Base-by-base conservation (phyloP, 768 basidiomycete genomes). In the Tulasnella sp. region DNA sequence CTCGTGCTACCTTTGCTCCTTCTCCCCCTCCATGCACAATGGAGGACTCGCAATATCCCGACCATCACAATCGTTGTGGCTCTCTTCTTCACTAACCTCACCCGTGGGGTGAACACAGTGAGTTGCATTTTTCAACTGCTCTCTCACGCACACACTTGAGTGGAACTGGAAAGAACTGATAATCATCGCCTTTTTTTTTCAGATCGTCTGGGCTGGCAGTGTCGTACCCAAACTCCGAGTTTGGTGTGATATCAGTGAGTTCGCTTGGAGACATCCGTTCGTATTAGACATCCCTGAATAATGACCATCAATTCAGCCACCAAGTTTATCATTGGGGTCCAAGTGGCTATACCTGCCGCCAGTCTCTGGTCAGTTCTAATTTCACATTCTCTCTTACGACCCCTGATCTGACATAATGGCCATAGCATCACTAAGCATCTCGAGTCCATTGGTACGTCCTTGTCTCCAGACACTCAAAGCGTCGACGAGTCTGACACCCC, bases 241-340 rank as follows among this genome's bases (percentile, higher is more conserved):
- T 1, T 85, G 80, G 80, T 85, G 83, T 62, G 84, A 85, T 57
- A 83, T 85, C 15, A 70, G 84, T 85, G 44, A 45, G 75, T 62
- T 21, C 24, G 12, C 24, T 11, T 43, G 21, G 53, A 38, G 5
- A 5, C 34, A 38, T 38, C 34, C 15, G 34, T 38, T 38, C 34
- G 34, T 15, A 15, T 15, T 15, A 5, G 34, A 7, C 34, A 15
- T 15, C 15, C 34, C n/a, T n/a, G n/a, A n/a, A n/a, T n/a, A n/a
- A n/a, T n/a, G n/a, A 38, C 15, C 15, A 15, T 38, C 3, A 2
- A 2, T 46, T 52, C 48, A 74, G 73, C 69, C 1, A 65, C 67
- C 2, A 69, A 69, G 25, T 61, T 73, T 17, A 21, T 64, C 0
- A 63, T 72, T 41, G 70, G 65, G 2, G 51, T 65, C 2, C 25